Percentiles rank a stretch among this genome's conserved stretches.
Conservation (phyloP, 495 filamentous ascomycete species). For the Penicillium bovifimosum region DNA sequence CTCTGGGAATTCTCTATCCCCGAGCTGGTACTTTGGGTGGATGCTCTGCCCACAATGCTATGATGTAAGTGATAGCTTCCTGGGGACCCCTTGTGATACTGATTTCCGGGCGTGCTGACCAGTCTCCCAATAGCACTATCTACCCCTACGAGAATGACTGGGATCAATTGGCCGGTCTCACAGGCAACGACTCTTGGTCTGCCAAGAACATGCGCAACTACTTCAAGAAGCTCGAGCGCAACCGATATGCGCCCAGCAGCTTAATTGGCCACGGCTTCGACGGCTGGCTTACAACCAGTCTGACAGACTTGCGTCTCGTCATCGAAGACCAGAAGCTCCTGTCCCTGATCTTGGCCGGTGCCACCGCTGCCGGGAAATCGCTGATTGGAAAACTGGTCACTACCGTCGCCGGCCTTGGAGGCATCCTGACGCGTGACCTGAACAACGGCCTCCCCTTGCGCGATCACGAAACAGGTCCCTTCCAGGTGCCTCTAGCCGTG, state of each 20-base stretch:
- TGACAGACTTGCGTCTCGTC: conserved; percentile 44
- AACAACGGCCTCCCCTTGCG: conserved; percentile 39
- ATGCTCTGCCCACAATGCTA: conserved; percentile 41
- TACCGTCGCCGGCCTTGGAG: conserved; percentile 34
- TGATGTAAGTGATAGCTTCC: conserved; percentile 26
- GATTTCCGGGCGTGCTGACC: background rate
- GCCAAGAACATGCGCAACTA: conserved; percentile 36
- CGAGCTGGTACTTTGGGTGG: conserved; percentile 41
- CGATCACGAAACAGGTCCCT: conserved; percentile 38
- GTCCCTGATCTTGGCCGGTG: conserved; percentile 44
- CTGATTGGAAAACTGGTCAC: conserved; percentile 37
- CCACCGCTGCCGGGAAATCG: conserved; percentile 32
- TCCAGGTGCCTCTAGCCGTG: conserved; percentile 48
- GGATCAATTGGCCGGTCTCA: conserved; percentile 35
- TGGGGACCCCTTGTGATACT: too few relatives aligned
- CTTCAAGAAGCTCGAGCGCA: conserved; percentile 44
- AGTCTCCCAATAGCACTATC: conserved; percentile 15
- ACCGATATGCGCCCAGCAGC: conserved; percentile 44
- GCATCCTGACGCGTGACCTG: conserved; percentile 45
- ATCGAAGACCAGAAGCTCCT: conserved; percentile 48
- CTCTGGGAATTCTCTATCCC: conserved; percentile 39
- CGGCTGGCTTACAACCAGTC: conserved; percentile 51
- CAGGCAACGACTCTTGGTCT: conserved; percentile 37
- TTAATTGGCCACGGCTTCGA: conserved; percentile 48
- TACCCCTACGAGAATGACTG: conserved; percentile 39